A percentile compares a stretch with the other conserved stretches of the same genome.
Evolutionary conservation across 2,329 filamentous ascomycete species (phyloP).

Genomic region (Botryotinia convoluta): DNA sequence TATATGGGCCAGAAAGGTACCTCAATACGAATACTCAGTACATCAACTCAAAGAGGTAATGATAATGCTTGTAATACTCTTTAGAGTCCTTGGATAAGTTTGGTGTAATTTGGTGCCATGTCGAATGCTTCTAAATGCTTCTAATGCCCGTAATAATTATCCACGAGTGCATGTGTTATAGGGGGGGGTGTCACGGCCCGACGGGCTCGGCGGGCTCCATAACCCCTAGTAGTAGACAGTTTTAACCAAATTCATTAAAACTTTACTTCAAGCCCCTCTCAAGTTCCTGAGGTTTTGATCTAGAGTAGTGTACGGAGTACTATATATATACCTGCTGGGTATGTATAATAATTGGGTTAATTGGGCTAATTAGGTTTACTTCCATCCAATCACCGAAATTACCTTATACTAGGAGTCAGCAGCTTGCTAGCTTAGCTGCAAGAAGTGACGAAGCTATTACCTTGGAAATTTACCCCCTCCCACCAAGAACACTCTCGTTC

Average conservation of each 20-base stretch:
- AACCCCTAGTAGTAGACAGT: background rate
- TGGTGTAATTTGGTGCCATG: background rate
- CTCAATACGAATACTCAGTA: background rate
- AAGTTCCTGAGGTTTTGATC: too few species aligned
- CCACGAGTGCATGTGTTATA: background rate
- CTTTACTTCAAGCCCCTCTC: background rate
- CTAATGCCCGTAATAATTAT: slow-evolving; percentile 11
- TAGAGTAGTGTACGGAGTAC: background rate
- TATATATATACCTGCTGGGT: background rate
- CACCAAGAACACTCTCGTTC: background rate
- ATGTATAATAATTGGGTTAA: background rate
- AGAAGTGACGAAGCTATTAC: slow-evolving; percentile 12
- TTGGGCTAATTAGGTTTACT: background rate
- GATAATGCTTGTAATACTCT: background rate
- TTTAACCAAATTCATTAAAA: background rate
- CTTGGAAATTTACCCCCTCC: background rate
- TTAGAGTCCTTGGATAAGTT: background rate
- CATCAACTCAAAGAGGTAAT: background rate
- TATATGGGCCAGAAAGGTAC: background rate
- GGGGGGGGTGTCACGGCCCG: slow-evolving; percentile 5
- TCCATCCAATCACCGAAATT: slow-evolving; percentile 11
- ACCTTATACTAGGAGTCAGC: background rate
- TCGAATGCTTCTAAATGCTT: slow-evolving; percentile 7
- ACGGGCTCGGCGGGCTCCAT: background rate
- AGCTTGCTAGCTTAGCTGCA: background rate